Evolutionary conservation across 2,329 filamentous ascomycete genomes (phyloP).

Genomic region (Botrytis fragariae): DNA sequence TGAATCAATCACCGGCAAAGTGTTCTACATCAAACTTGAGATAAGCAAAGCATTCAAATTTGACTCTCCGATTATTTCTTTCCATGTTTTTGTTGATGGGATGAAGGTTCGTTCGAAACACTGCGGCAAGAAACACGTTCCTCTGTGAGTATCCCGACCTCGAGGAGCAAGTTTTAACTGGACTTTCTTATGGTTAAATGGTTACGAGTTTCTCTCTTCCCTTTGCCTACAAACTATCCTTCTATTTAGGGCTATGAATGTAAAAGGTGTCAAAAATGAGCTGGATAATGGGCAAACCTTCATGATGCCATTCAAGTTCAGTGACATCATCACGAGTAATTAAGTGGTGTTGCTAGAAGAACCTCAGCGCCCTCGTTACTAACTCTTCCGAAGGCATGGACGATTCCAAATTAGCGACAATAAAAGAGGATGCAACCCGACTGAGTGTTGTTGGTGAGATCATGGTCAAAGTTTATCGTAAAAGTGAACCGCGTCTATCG

Average conservation of each 20-base stretch:
- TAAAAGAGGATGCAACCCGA: neutral
- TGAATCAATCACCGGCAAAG: neutral
- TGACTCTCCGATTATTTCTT: neutral
- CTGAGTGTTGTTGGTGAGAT: neutral
- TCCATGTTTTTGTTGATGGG: neutral
- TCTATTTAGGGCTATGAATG: accelerated
- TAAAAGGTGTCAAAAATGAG: neutral
- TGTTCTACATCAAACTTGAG: neutral
- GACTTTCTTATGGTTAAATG: no score
- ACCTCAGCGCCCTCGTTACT: neutral
- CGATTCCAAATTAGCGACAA: neutral
- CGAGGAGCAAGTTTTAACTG: accelerated
- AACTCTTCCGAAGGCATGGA: neutral
- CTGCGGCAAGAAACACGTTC: neutral
- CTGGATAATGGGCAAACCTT: neutral
- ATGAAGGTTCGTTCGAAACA: accelerated
- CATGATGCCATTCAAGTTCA: neutral
- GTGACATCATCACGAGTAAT: neutral
- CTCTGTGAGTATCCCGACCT: neutral
- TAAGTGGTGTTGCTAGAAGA: accelerated
- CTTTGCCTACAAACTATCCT: neutral
- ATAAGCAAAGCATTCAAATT: neutral
- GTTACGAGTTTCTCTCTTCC: no score
- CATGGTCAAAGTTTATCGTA: neutral
- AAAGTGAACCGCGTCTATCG: no score